Evolutionary conservation across 768 basidiomycete species (phyloP).

Genomic region (Leccinum obscurum): DNA sequence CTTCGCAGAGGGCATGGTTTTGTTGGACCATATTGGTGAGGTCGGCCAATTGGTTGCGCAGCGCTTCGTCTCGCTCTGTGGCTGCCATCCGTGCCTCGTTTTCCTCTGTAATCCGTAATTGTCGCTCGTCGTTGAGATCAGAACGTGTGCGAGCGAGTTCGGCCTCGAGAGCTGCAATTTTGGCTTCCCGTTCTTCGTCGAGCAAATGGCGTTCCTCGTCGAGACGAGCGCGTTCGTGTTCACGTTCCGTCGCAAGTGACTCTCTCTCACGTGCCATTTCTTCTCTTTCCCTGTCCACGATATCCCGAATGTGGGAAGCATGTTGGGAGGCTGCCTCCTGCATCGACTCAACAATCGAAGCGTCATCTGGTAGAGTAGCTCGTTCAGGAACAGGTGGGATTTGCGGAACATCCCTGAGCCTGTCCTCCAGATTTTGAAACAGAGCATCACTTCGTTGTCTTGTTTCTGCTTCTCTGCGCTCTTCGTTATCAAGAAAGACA

Average conservation of each 20-base stretch:
- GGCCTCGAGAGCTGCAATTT: too few species aligned
- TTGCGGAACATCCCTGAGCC: constrained; percentile 24
- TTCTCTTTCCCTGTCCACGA: constrained; percentile 58
- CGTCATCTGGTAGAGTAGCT: constrained; percentile 26
- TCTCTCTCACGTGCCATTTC: constrained; percentile 58
- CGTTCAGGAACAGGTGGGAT: constrained; percentile 23
- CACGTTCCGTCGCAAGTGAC: constrained; percentile 18
- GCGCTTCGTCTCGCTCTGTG: constrained; percentile 52
- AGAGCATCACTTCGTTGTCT: constrained; percentile 34
- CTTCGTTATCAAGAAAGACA: constrained; percentile 60
- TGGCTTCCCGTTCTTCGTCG: too few species aligned
- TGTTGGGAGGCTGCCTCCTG: constrained; percentile 58
- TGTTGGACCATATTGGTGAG: constrained; percentile 74
- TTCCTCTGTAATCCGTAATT: too few species aligned
- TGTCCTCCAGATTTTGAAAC: constrained; percentile 30
- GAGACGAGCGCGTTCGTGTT: too few species aligned
- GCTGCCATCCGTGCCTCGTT: too few species aligned
- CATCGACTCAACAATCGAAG: constrained; percentile 38
- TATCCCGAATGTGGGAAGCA: constrained; percentile 58
- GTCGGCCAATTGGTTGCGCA: constrained; percentile 63
- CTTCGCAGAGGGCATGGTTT: constrained; percentile 56
- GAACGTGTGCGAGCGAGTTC: too few species aligned
- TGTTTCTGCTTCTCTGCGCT: constrained; percentile 56
- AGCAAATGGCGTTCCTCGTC: too few species aligned
- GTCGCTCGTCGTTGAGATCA: too few species aligned